phyloP scores from a whole-genome alignment of 2,329 filamentous ascomycete species.

The Pyrenochaeta sp. region DNA sequence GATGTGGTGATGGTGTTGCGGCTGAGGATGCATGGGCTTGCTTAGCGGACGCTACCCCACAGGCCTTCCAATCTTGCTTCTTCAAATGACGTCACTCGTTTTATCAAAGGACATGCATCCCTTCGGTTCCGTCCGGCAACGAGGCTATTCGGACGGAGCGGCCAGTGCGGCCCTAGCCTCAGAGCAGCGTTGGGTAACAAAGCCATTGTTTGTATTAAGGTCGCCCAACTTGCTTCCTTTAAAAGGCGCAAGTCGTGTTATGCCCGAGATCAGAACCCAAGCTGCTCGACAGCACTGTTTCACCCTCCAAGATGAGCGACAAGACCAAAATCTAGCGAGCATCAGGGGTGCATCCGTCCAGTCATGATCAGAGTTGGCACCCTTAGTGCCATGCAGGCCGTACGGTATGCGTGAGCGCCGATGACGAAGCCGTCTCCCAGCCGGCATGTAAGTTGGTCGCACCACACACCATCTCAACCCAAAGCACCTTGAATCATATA shows the following conservation, averaged over 20 bases:
- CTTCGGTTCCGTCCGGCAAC: conserved; percentile 24
- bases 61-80: conserved; percentile 5
- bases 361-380: conserved; percentile 18
- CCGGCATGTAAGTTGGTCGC: conserved; percentile 34
- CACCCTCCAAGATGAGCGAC: conserved; percentile 12
- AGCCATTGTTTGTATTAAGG: background rate
- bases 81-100: conserved; percentile 31
- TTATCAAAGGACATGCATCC: conserved; percentile 16
- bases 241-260: background rate
- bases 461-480: conserved; percentile 21
- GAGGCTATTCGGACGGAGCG: conserved; percentile 1
- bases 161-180: conserved; percentile 31
- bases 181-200: conserved; percentile 5
- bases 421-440: conserved; percentile 37
- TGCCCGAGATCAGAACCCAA: conserved; percentile 31
- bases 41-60: conserved; percentile 2
- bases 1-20: conserved; percentile 3
- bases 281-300: conserved; percentile 4
- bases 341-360: conserved; percentile 16
- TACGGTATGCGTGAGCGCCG: conserved; percentile 21
- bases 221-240: conserved; percentile 2
- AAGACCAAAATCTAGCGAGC: conserved; percentile 16
- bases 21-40: conserved; percentile 5
- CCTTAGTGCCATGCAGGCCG: conserved; percentile 16
- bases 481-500: conserved; percentile 21